Percentiles rank a stretch among this genome's conserved stretches.
These are phyloP conservation scores for Fusarium continuum DNA, from an alignment of 2,329 filamentous ascomycete species.

Conservation along the genomic window DNA sequence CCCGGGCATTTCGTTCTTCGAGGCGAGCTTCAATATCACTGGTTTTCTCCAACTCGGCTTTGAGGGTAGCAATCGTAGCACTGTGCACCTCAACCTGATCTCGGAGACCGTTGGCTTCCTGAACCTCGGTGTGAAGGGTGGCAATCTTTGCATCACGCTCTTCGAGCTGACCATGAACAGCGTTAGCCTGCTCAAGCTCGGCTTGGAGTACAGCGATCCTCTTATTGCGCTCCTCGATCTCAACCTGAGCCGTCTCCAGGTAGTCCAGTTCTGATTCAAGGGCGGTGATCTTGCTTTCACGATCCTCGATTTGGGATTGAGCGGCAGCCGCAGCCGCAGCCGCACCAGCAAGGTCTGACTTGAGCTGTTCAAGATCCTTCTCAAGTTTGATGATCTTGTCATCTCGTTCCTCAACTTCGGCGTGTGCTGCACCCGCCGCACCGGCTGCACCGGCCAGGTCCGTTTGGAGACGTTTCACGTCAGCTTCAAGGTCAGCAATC, in stretches of 20 bases:
- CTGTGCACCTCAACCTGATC: conserved; percentile 33
- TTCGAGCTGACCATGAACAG: conserved; percentile 15
- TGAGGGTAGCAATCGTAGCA: conserved; percentile 32
- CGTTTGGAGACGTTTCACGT: conserved; percentile 47
- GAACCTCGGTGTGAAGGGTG: conserved; percentile 29
- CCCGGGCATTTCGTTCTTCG: conserved; percentile 31
- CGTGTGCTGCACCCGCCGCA: conserved; percentile 39
- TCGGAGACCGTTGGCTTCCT: conserved; percentile 15
- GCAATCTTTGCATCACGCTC: conserved; percentile 30
- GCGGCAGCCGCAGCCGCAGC: conserved; percentile 10
- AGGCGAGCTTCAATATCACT: conserved; percentile 24
- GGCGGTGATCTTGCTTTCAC: conserved; percentile 32
- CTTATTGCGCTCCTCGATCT: conserved; percentile 33
- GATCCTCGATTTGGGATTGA: conserved; percentile 35
- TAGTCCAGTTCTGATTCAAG: conserved; percentile 31
- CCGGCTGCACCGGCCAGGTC: conserved; percentile 34
- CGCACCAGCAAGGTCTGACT: conserved; percentile 32
- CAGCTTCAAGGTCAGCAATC: conserved; percentile 52
- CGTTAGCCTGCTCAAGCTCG: conserved; percentile 47
- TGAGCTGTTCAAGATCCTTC: conserved; percentile 31
- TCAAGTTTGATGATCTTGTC: conserved; percentile 54
- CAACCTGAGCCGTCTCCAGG: conserved; percentile 24
- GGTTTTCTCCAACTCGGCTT: conserved; percentile 33
- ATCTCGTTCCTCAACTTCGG: conserved; percentile 48
- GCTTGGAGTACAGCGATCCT: conserved; percentile 37